Base-by-base conservation (phyloP, 2,329 filamentous ascomycete genomes). In the Plenodomus lindquistii region DNA sequence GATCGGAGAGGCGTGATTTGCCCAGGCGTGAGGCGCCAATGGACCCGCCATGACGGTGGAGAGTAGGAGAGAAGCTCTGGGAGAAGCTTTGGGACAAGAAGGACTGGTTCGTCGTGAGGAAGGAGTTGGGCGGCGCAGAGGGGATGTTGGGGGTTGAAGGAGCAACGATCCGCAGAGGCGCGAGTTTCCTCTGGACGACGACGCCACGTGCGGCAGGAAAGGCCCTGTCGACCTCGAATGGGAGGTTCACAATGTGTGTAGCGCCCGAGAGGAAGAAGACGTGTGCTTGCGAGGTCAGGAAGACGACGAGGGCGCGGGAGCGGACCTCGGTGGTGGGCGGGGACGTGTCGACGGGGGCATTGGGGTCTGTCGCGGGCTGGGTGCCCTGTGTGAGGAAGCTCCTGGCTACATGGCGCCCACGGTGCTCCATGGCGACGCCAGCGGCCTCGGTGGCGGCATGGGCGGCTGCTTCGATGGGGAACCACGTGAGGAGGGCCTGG, bases 271-370 rank as follows among this genome's bases (percentile, higher is more conserved):
- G 81, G 69, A 95, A 97, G 77, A 92, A 95, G 57, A 99, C 85
- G 68, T 97, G 93, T 18, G 90, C 91, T 67, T 97, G 93, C 0
- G 90, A 92, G 73, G 89, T 92, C 57, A 99, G 83, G 59, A 97
- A 88, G 41, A 99, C 88, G 7, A 97, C 90, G 52, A 99, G 76
- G 4, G 93, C 91, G 67, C 63, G 77, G 67, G 56, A 71, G 35
- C 51, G 64, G 17, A 58, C 54, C 48, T 71, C 63, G 6, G 58
- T 35, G 6, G 57, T 52, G 36, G 48, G 53, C n/a, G 59, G 52
- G 17, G 55, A 38, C 21, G 55, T 54, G 16, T 60, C 53, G 39
- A 39, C 40, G 6, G 59, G 54, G 37, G 45, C 57, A 42, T 62
- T 62, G 27, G 61, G 61, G 41, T 69, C 59, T 7, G 60, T 63